Base-by-base conservation (phyloP, 2,329 filamentous ascomycete species). In the Nannizziopsis arthrosporioides region DNA sequence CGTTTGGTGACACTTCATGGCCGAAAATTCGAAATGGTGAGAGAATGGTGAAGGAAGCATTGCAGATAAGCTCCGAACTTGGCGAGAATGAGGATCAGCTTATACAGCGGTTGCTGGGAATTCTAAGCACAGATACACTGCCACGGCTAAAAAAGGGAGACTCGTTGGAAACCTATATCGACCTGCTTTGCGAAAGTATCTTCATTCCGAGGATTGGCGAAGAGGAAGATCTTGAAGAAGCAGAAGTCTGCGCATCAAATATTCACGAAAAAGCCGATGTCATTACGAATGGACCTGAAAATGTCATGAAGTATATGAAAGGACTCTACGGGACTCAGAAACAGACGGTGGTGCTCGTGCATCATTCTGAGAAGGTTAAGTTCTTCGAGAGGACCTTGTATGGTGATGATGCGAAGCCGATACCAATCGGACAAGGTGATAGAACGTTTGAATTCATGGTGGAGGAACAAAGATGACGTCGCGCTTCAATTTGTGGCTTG, bases 271-370 rank as follows among this genome's bases (percentile, higher is more conserved):
- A 58, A 38, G 53, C 49, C 2, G 51, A 54, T 10, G 47, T 54
- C 17, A 35, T 54, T 30, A 15, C 46, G 1, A 53, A 59, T 22
- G 55, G 53, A 10, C 50, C 62, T 32, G 36, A 18, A 10, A 30
- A 12, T 19, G 57, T 60, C 44, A 45, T 46, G 40, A 31, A 42
- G 18, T 64, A 73, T 58, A 53, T 63, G 43, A 68, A 65, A 48
- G 75, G 74, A 0, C 63, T 73, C 6, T 83, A 83, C 58, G 80
- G 79, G 0, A 83, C 80, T 2, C 76, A 80, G 58, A 79, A 78
- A 61, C 78, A 82, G 59, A 79, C 76, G 1, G 64, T 82, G 6
- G 66, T 82, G 1, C 61, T 83, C 11, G 76, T 80, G 15, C 67
- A 73, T 55, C 63, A 64, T 27, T 57, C 72, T n/a, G 77, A 77